These are phyloP conservation scores for Podospora comata DNA, from an alignment of 495 filamentous ascomycete genomes.

Conservation along the genomic window DNA sequence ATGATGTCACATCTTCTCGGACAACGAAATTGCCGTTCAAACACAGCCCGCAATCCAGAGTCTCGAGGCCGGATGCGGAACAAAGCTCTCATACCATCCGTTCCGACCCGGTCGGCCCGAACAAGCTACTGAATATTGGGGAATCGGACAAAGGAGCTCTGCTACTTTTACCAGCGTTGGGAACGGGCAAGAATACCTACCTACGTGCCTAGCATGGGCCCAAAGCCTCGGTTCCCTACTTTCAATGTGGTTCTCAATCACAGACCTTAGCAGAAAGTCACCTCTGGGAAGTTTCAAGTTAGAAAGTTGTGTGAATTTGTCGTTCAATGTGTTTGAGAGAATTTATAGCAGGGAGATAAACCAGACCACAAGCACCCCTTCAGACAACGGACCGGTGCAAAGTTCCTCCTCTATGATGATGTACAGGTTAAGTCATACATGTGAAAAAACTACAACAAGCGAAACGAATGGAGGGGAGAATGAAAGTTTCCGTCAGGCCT, in stretches of 20 bases:
- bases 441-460: neutral
- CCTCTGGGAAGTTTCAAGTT: too few species aligned
- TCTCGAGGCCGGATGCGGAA: neutral
- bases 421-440: neutral
- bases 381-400: neutral
- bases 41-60: neutral
- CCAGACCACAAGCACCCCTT: neutral
- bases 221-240: too few species aligned
- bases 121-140: neutral
- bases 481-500: neutral
- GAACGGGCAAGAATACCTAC: too few species aligned
- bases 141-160: neutral
- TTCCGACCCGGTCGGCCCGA: neutral
- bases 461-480: neutral
- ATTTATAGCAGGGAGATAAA: neutral
- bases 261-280: too few species aligned
- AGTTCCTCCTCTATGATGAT: neutral
- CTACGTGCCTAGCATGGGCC: too few species aligned
- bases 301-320: too few species aligned
- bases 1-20: neutral
- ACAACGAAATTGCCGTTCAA: neutral
- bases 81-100: neutral
- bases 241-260: too few species aligned
- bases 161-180: neutral
- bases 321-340: neutral